Conservation (phyloP, 1,139 yeast genomes). For the Geotrichum siamense region DNA sequence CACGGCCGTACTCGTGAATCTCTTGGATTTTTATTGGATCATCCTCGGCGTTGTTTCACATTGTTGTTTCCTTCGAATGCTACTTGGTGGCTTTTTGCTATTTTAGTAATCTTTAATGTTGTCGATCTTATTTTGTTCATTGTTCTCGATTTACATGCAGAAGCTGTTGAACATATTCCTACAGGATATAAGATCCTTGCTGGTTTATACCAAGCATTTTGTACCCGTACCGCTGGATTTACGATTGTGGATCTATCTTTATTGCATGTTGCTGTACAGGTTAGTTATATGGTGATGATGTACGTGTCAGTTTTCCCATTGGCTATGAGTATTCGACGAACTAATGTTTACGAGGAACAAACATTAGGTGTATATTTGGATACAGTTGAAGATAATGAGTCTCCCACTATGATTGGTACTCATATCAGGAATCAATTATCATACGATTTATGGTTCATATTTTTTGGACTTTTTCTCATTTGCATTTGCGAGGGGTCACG, state of each 20-base stretch:
- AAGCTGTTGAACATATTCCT: conserved; percentile 42
- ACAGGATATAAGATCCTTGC: conserved; percentile 66
- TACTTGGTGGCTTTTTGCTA: conserved; percentile 86
- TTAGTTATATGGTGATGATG: conserved; percentile 94
- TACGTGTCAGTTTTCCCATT: conserved; percentile 91
- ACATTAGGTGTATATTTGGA: conserved; percentile 70
- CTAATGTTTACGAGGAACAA: conserved; percentile 96
- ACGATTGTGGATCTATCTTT: conserved; percentile 58
- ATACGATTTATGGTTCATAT: conserved; percentile 90
- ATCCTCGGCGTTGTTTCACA: conserved; percentile 95
- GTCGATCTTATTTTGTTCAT: conserved; percentile 78
- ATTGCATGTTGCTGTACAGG: conserved; percentile 86
- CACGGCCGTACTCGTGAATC: conserved; percentile 50
- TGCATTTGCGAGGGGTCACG: conserved; percentile 74
- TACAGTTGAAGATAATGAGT: neutral
- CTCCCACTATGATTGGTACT: conserved; percentile 33
- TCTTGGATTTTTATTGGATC: conserved; percentile 78
- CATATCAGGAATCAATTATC: conserved; percentile 89
- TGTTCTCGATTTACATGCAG: conserved; percentile 59
- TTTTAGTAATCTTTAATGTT: conserved; percentile 61
- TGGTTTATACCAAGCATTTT: conserved; percentile 84
- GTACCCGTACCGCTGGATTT: conserved; percentile 92
- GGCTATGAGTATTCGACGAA: conserved; percentile 91
- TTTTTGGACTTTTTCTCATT: conserved; percentile 74
- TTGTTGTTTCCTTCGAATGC: conserved; percentile 83